Evolutionary conservation across 2,329 filamentous ascomycete species (phyloP).

Genomic region (Xylariaceae sp.): DNA sequence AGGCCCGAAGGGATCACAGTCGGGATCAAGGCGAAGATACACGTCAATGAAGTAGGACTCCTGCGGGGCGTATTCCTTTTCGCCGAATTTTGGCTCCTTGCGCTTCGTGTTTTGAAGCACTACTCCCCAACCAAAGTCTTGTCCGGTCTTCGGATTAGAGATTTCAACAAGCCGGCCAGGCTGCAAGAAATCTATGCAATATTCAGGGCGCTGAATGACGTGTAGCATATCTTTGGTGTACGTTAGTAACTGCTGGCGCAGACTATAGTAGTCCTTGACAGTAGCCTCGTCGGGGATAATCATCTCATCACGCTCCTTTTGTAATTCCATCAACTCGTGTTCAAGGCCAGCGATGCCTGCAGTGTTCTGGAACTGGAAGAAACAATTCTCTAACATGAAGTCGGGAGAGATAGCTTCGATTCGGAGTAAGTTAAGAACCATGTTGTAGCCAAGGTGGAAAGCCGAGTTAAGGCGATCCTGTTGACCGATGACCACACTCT

Average conservation of each 20-base stretch:
- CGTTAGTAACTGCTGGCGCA: constrained; percentile 74
- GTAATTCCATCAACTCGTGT: constrained; percentile 72
- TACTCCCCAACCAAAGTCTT: constrained; percentile 93
- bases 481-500: constrained; percentile 90
- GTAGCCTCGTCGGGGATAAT: constrained; percentile 78
- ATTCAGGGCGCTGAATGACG: constrained; percentile 86
- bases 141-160: constrained; percentile 60
- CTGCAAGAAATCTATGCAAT: constrained; percentile 79
- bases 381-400: constrained; percentile 97
- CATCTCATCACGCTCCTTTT: constrained; percentile 66
- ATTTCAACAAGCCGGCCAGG: constrained; percentile 83
- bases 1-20: constrained; percentile 41
- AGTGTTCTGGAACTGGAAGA: constrained; percentile 96
- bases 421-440: constrained; percentile 92
- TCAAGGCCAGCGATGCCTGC: constrained; percentile 80
- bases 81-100: constrained; percentile 58
- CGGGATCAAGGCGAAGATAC: constrained; percentile 56
- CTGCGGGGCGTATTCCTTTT: constrained; percentile 65
- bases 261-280: constrained; percentile 89
- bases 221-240: constrained; percentile 86
- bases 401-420: constrained; percentile 99
- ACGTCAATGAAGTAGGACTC: constrained; percentile 81
- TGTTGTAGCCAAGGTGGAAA: constrained; percentile 97
- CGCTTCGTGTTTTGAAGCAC: constrained; percentile 69
- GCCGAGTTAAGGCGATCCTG: constrained; percentile 97